Percentiles rank a stretch among this genome's conserved stretches.
Conservation (phyloP, 345 rosid species). For the Excoecaria cochinchinensis region DNA sequence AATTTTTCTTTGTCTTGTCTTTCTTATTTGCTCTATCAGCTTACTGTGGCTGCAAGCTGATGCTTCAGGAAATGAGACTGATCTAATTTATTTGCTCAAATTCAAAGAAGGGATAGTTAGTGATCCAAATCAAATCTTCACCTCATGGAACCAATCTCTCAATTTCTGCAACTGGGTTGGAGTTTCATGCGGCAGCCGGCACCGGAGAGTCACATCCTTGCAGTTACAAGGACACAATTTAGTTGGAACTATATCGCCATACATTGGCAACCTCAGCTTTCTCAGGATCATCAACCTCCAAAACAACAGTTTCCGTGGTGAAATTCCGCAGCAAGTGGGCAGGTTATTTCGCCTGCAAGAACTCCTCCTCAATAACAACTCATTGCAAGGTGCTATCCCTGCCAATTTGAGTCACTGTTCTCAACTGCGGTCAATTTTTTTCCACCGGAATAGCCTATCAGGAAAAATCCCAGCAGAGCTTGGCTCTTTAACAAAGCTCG, state of each 20-base stretch:
- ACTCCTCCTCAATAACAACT: not conserved
- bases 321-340: conserved; percentile 18
- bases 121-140: conserved; percentile 12
- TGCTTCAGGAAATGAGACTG: conserved; percentile 5
- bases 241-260: conserved; percentile 6
- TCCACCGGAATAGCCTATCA: not conserved
- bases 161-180: conserved; percentile 14
- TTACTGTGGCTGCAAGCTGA: not conserved
- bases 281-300: conserved; percentile 6
- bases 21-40: not conserved
- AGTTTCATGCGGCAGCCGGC: not conserved
- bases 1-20: not conserved
- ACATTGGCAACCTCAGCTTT: conserved; percentile 12
- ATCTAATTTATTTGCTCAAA: conserved; percentile 10
- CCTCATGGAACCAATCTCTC: conserved; percentile 15
- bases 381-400: conserved; percentile 10
- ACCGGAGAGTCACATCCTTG: not conserved
- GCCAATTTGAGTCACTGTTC: conserved; percentile 5
- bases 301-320: conserved; percentile 5
- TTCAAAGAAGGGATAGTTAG: conserved; percentile 2
- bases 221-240: conserved; percentile 8
- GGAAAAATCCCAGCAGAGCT: conserved; percentile 18
- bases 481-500: conserved; percentile 17
- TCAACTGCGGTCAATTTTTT: not conserved
- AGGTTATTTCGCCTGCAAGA: conserved; percentile 9